Conservation (phyloP, 495 filamentous ascomycete genomes). For the Aspergillus bertholletiae region DNA sequence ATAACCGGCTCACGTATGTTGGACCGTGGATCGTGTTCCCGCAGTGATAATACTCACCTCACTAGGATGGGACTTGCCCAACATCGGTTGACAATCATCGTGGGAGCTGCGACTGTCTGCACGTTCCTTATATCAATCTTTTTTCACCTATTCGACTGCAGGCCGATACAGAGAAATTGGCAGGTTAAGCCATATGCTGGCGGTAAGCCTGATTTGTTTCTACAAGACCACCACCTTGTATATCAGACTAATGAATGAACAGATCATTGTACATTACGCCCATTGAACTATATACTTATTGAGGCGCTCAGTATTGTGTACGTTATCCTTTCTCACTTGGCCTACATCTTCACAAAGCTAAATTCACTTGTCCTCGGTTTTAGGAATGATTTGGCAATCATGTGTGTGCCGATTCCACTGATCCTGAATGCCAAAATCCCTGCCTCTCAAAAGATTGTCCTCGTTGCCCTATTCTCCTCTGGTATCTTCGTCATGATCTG, state of each 20-base stretch:
- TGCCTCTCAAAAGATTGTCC: slow-evolving; percentile 3
- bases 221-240: not conserved
- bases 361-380: not conserved
- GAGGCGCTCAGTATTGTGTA: slow-evolving; percentile 16
- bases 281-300: slow-evolving; percentile 15
- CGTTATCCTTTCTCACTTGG: not conserved
- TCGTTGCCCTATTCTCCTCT: slow-evolving; percentile 7
- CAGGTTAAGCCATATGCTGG: slow-evolving; percentile 47
- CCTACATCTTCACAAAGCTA: not conserved
- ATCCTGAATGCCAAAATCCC: slow-evolving; percentile 6
- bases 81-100: slow-evolving; percentile 5
- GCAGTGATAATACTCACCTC: not conserved
- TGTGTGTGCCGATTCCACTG: slow-evolving; percentile 9
- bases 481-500: slow-evolving; percentile 20
- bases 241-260: not conserved
- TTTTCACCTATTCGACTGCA: slow-evolving; percentile 37
- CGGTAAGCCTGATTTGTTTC: not conserved
- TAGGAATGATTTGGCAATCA: slow-evolving; percentile 10
- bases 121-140: slow-evolving; percentile 43
- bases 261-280: slow-evolving; percentile 17
- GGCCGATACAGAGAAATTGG: slow-evolving; percentile 40
- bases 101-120: slow-evolving; percentile 21
- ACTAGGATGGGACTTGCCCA: slow-evolving; percentile 13
- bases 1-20: slow-evolving; percentile 44
- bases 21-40: not conserved